Conservation (phyloP, 2,329 filamentous ascomycete genomes). For the Aspergillus tamarii region DNA sequence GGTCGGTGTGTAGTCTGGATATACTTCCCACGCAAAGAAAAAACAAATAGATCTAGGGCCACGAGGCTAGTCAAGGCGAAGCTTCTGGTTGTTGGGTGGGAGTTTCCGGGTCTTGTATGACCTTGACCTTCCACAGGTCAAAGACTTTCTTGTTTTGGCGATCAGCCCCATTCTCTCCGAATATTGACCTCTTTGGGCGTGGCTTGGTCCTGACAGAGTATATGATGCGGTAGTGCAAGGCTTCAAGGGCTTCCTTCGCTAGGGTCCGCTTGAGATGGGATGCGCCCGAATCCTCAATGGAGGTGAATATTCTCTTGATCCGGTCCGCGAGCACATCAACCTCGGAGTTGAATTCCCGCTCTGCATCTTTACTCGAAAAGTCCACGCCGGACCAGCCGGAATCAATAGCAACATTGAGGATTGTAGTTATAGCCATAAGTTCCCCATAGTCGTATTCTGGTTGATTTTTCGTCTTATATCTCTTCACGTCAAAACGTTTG, state of each 20-base stretch:
- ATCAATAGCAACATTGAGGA: constrained; percentile 77
- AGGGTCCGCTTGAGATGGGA: constrained; percentile 73
- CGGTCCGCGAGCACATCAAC: constrained; percentile 68
- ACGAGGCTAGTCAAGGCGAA: not conserved
- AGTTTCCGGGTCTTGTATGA: not conserved
- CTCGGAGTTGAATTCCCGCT: constrained; percentile 66
- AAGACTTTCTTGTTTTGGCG: constrained; percentile 7
- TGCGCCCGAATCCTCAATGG: constrained; percentile 75
- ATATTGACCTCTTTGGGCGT: constrained; percentile 54
- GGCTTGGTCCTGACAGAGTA: constrained; percentile 70
- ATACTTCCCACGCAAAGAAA: not conserved
- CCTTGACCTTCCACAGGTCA: not conserved
- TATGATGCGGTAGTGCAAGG: constrained; percentile 72
- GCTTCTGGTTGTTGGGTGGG: constrained; percentile 11
- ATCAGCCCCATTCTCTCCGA: constrained; percentile 29
- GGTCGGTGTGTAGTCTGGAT: not conserved
- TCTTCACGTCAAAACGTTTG: constrained; percentile 36
- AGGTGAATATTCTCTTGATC: constrained; percentile 60
- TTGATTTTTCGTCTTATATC: constrained; percentile 25
- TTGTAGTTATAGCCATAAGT: constrained; percentile 65
- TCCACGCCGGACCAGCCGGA: constrained; percentile 53
- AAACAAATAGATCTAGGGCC: not conserved
- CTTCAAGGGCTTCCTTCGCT: constrained; percentile 75
- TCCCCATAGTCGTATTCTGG: constrained; percentile 63
- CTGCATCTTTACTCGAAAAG: constrained; percentile 37